A percentile compares a stretch with the other conserved stretches of the same genome.
These are phyloP conservation scores for Blastomyces parvus DNA, from an alignment of 2,329 filamentous ascomycete genomes.

Conservation along the genomic window DNA sequence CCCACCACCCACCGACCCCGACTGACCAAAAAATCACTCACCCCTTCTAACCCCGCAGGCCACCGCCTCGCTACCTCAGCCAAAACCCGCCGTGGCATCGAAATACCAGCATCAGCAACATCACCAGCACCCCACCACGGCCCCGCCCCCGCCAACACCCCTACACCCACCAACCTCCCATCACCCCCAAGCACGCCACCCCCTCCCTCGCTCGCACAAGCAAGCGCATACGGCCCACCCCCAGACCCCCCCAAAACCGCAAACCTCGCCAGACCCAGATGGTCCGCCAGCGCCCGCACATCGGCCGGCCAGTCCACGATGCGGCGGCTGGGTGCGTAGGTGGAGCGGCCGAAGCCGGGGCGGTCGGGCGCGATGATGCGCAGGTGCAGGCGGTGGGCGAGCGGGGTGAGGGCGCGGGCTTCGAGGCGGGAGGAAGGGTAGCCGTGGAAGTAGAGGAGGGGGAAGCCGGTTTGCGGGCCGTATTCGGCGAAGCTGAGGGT, in stretches of 20 bases:
- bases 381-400: slow-evolving; percentile 26
- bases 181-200: slow-evolving; percentile 22
- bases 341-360: slow-evolving; percentile 37
- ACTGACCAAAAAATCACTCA: slow-evolving; percentile 17
- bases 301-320: slow-evolving; percentile 38
- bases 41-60: slow-evolving; percentile 18
- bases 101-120: slow-evolving; percentile 18
- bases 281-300: slow-evolving; percentile 31
- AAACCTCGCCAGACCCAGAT: slow-evolving; percentile 35
- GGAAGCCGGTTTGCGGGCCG: slow-evolving; percentile 25
- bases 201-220: slow-evolving; percentile 30
- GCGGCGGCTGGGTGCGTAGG: slow-evolving; percentile 28
- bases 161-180: slow-evolving; percentile 27
- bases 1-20: slow-evolving; percentile 17
- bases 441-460: slow-evolving; percentile 38
- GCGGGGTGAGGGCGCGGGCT: slow-evolving; percentile 26
- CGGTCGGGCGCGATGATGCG: slow-evolving; percentile 31
- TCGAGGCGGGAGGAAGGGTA: slow-evolving; percentile 38
- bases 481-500: slow-evolving; percentile 38
- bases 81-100: slow-evolving; percentile 10
- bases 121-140: slow-evolving; percentile 29
- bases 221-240: slow-evolving; percentile 41
- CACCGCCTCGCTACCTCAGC: slow-evolving; percentile 18
- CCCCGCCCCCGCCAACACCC: slow-evolving; percentile 30
- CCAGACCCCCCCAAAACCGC: slow-evolving; percentile 39